These are phyloP conservation scores for Puccinia coronata DNA, from an alignment of 1,284 basidiomycete species.

Conservation along the genomic window DNA sequence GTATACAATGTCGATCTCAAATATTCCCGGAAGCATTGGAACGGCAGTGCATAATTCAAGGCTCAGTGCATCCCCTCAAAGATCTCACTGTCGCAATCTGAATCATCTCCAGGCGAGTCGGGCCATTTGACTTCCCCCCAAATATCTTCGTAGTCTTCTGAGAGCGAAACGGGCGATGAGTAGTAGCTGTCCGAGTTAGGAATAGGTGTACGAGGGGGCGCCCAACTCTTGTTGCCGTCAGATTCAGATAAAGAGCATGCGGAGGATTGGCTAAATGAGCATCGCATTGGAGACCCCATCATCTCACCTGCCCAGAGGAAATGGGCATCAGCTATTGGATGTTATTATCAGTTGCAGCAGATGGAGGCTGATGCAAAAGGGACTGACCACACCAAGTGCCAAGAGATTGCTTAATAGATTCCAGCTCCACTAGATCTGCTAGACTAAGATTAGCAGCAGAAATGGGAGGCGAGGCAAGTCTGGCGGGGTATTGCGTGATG, in stretches of 20 bases:
- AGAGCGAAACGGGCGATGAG: background rate
- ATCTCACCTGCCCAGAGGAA: conserved; percentile 17
- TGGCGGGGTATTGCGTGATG: conserved; percentile 38
- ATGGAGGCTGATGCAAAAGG: background rate
- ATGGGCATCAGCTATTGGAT: background rate
- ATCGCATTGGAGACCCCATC: conserved; percentile 44
- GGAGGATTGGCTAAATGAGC: conserved; percentile 27
- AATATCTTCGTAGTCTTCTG: background rate
- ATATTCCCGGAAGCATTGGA: background rate
- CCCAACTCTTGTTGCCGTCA: background rate
- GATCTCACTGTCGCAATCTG: conserved; percentile 41
- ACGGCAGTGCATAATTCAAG: background rate
- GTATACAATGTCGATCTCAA: background rate
- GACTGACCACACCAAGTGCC: conserved; percentile 46
- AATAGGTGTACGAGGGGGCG: background rate
- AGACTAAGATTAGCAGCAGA: conserved; percentile 40
- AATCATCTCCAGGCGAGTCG: conserved; percentile 1
- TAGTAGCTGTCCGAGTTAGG: background rate
- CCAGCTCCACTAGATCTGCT: conserved; percentile 40
- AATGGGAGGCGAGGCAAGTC: conserved; percentile 44
- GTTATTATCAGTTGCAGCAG: too few relatives aligned
- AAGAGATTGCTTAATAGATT: conserved; percentile 45
- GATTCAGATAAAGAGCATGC: conserved; percentile 10
- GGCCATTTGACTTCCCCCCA: conserved; percentile 22
- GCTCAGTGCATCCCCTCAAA: conserved; percentile 41